These are phyloP conservation scores for Alternaria atra DNA, from an alignment of 2,329 filamentous ascomycete genomes.

Conservation along the genomic window DNA sequence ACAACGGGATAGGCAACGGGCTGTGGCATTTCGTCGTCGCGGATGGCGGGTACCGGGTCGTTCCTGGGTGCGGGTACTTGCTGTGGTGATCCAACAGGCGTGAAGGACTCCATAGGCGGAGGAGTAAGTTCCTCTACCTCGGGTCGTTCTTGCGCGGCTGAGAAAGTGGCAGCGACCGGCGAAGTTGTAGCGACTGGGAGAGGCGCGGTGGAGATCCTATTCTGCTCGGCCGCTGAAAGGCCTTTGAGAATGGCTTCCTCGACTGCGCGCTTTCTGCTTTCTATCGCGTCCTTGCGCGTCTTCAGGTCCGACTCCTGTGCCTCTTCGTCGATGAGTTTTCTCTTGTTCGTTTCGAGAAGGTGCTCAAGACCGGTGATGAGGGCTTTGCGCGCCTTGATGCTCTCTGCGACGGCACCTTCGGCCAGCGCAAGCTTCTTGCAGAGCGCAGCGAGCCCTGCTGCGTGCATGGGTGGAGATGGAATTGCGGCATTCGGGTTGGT, in stretches of 20 bases:
- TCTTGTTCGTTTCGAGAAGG: constrained; percentile 76
- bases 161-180: constrained; percentile 24
- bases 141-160: constrained; percentile 69
- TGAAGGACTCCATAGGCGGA: constrained; percentile 68
- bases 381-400: constrained; percentile 82
- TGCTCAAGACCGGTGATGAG: constrained; percentile 85
- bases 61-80: constrained; percentile 14
- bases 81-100: constrained; percentile 61
- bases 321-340: constrained; percentile 75
- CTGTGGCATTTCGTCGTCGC: constrained; percentile 41
- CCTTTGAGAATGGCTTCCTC: constrained; percentile 91
- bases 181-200: constrained; percentile 34
- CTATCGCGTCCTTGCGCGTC: constrained; percentile 74
- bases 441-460: constrained; percentile 87
- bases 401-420: constrained; percentile 87
- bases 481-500: constrained; percentile 73
- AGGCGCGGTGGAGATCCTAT: constrained; percentile 55
- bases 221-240: constrained; percentile 69
- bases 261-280: constrained; percentile 85
- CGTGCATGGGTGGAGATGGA: constrained; percentile 88
- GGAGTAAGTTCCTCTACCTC: constrained; percentile 88
- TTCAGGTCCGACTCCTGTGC: constrained; percentile 69
- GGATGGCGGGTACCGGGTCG: constrained; percentile 33
- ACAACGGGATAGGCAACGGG: constrained; percentile 38
- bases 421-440: constrained; percentile 88